Evolutionary conservation across 257 asterid genomes (phyloP), one percentile per base, ranked within the genome.

Genomic region (Henckelia pumila): DNA sequence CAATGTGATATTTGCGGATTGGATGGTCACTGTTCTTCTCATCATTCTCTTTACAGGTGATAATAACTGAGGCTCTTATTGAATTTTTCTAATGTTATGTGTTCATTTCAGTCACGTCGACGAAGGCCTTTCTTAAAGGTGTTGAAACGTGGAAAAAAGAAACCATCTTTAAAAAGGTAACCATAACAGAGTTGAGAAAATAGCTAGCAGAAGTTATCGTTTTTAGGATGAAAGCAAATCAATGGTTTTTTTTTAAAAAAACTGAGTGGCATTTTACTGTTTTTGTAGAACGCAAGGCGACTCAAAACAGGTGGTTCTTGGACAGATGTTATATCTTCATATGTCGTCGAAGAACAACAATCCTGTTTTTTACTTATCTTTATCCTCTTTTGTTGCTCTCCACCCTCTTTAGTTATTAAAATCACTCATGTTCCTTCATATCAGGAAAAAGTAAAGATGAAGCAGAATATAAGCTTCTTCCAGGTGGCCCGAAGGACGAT

Each of bases 21-120:
- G 99, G 99, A 90, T 93, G 96, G 92, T 93, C 59, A 93, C 99
- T 8, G 95, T 90, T 73, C 97, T 93, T 72, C 86, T 93, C 20
- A 93, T 93, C 32, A 0, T 90, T 78, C 97, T 93, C 74, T 93
- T 93, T 78, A 13, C 85, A 33, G 95, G 99, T 93, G 77, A 76
- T 67, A 47, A 47, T 13, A n/a, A n/a, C n/a, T n/a, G n/a, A n/a
- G n/a, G n/a, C n/a, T n/a, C n/a, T n/a, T n/a, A n/a, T n/a, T n/a
- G 11, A 26, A 26, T 26, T 37, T 2, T 37, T 3, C 17, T 2
- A 1, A 37, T 13, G 28, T 73, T 50, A 35, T 68, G n/a, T 64
- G 72, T 57, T 67, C 37, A 58, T 71, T 81, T 40, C 82, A 93
- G 98, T 78, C 53, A 88, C 97, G 30, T 93, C 98, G 29, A 88